Conservation (phyloP, 2,329 filamentous ascomycete genomes). For the Allantophomopsis cytisporea region DNA sequence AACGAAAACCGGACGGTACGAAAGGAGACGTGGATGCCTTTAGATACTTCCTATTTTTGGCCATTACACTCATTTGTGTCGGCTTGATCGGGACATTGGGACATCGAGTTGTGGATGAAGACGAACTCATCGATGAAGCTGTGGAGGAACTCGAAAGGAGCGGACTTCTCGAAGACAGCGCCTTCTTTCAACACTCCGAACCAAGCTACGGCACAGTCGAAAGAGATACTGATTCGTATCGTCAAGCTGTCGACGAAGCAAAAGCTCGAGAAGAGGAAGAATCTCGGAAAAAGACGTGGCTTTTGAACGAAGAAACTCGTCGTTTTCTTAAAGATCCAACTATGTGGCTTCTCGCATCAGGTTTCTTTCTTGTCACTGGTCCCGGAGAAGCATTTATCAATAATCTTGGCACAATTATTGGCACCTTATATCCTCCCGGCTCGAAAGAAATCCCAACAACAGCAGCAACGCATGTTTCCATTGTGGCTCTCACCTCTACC, state of each 20-base stretch:
- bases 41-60: constrained; percentile 78
- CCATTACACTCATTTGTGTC: constrained; percentile 51
- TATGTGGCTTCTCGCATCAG: constrained; percentile 89
- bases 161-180: constrained; percentile 64
- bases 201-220: constrained; percentile 49
- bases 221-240: constrained; percentile 27
- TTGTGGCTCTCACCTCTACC: constrained; percentile 82
- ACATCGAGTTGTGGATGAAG: constrained; percentile 69
- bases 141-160: constrained; percentile 86
- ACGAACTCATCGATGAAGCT: constrained; percentile 78
- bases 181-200: constrained; percentile 47
- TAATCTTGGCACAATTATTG: constrained; percentile 87
- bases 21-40: constrained; percentile 60
- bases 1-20: constrained; percentile 48
- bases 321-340: constrained; percentile 76
- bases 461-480: constrained; percentile 80
- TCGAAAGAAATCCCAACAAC: constrained; percentile 34
- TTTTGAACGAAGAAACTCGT: constrained; percentile 82
- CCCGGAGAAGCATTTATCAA: constrained; percentile 98
- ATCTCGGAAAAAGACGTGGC: constrained; percentile 69
- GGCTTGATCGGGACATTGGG: constrained; percentile 64
- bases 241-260: constrained; percentile 6
- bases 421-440: constrained; percentile 58
- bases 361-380: constrained; percentile 86
- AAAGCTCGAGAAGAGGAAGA: constrained; percentile 27